Evolutionary conservation across 2,329 filamentous ascomycete genomes (phyloP).

Genomic region (Trichoderma atrobrunneum): DNA sequence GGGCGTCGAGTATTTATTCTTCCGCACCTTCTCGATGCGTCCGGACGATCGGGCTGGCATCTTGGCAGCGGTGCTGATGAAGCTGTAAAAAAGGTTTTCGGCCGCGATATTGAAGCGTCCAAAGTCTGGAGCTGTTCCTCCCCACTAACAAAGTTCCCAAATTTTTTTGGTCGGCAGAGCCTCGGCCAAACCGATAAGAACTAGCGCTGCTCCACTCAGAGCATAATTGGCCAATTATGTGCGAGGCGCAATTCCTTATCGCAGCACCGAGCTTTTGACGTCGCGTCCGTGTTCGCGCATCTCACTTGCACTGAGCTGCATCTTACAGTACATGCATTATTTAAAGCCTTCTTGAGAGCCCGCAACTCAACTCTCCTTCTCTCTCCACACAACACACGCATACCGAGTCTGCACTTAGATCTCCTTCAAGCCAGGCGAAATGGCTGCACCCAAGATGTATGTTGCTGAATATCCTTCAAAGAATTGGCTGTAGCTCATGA

Average conservation of each 20-base stretch:
- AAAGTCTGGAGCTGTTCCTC: constrained; percentile 26
- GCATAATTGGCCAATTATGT: constrained; percentile 32
- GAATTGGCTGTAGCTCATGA: background rate
- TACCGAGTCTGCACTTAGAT: background rate
- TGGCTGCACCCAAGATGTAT: constrained; percentile 51
- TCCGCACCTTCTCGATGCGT: constrained; percentile 66
- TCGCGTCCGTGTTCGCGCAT: constrained; percentile 17
- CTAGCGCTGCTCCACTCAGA: constrained; percentile 15
- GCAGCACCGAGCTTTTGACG: constrained; percentile 2
- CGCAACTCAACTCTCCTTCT: background rate
- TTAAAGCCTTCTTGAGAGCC: background rate
- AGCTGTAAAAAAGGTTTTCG: constrained; percentile 27
- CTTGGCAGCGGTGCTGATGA: constrained; percentile 36
- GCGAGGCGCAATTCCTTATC: constrained; percentile 36
- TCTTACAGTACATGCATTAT: background rate
- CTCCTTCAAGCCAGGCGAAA: constrained; percentile 23
- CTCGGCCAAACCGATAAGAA: constrained; percentile 38
- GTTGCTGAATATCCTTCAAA: constrained; percentile 19
- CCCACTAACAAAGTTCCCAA: constrained; percentile 31
- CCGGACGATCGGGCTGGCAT: constrained; percentile 64
- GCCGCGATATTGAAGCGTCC: constrained; percentile 23
- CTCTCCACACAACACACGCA: background rate
- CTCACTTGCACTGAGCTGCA: constrained; percentile 15
- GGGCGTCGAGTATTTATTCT: constrained; percentile 66
- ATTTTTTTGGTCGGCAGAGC: constrained; percentile 35